Percentiles rank a stretch among this genome's conserved stretches.
phyloP scores from a whole-genome alignment of 1,284 basidiomycete genomes.

The Papiliotrema flavescens region DNA sequence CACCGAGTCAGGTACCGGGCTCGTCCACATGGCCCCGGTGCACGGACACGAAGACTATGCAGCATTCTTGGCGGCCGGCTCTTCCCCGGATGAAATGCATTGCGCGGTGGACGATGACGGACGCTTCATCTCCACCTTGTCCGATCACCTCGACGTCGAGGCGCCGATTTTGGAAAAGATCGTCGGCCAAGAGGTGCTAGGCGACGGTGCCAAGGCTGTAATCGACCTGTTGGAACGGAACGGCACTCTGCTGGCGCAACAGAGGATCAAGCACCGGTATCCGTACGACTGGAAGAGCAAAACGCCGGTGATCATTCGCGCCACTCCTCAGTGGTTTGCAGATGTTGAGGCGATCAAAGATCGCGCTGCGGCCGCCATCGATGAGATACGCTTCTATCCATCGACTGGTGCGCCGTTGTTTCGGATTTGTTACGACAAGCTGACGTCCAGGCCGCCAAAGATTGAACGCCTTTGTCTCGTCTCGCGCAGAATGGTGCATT shows the following conservation, averaged over 20 bases:
- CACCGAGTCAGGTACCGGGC: constrained; percentile 83
- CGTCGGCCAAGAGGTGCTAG: constrained; percentile 69
- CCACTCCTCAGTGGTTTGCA: constrained; percentile 98
- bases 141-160: background rate
- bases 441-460: constrained; percentile 57
- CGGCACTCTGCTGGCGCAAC: constrained; percentile 62
- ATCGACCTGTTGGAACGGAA: constrained; percentile 60
- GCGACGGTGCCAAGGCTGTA: constrained; percentile 64
- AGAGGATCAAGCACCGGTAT: constrained; percentile 79
- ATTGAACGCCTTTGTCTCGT: constrained; percentile 76
- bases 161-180: constrained; percentile 45
- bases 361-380: constrained; percentile 66
- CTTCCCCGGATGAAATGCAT: constrained; percentile 44
- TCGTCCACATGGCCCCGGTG: constrained; percentile 93
- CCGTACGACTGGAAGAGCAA: constrained; percentile 98
- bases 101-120: constrained; percentile 86
- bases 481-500: constrained; percentile 98
- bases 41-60: constrained; percentile 93
- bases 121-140: constrained; percentile 61
- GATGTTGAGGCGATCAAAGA: constrained; percentile 81
- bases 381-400: constrained; percentile 75
- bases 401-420: constrained; percentile 65
- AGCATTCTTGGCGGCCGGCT: constrained; percentile 55
- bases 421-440: constrained; percentile 55
- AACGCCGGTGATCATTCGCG: constrained; percentile 86